A percentile compares a stretch with the other conserved stretches of the same genome.
phyloP scores from a whole-genome alignment of 2,329 filamentous ascomycete genomes.

The Thielaviopsis punctulata region DNA sequence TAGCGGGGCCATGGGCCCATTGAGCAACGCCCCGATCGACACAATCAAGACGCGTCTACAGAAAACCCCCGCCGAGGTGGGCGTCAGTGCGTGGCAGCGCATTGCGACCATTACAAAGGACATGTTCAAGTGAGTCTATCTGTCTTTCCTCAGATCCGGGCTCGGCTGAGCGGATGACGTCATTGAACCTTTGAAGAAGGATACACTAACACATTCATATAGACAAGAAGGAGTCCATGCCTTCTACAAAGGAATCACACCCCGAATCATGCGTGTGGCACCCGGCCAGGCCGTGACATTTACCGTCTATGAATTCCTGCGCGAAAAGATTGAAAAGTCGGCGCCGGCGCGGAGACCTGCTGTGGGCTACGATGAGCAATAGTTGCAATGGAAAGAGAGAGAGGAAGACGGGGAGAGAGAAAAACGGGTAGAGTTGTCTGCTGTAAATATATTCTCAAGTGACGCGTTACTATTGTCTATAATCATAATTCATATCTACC shows the following conservation, averaged over 20 bases:
- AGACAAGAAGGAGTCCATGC: conserved; percentile 84
- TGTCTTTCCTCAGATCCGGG: neutral
- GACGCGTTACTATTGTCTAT: neutral
- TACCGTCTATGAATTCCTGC: conserved; percentile 63
- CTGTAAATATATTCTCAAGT: neutral
- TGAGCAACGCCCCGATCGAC: conserved; percentile 94
- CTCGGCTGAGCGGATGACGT: conserved; percentile 9
- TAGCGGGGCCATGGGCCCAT: conserved; percentile 82
- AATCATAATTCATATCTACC: conserved; percentile 22
- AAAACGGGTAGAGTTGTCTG: neutral
- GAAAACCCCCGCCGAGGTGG: conserved; percentile 66
- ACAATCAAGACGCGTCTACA: conserved; percentile 97
- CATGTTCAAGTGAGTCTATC: conserved; percentile 54
- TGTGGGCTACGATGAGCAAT: conserved; percentile 7
- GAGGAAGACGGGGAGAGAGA: neutral
- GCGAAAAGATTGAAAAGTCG: conserved; percentile 48
- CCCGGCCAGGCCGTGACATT: conserved; percentile 75
- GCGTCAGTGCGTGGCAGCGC: conserved; percentile 62
- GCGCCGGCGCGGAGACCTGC: conserved; percentile 2
- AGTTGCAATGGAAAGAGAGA: neutral
- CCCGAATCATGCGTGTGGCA: conserved; percentile 90
- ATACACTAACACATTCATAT: conserved; percentile 14
- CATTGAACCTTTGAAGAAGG: neutral
- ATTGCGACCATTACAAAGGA: conserved; percentile 64
- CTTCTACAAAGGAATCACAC: conserved; percentile 98